Base-by-base conservation (phyloP, 2,329 filamentous ascomycete species). In the Xylaria sp. region DNA sequence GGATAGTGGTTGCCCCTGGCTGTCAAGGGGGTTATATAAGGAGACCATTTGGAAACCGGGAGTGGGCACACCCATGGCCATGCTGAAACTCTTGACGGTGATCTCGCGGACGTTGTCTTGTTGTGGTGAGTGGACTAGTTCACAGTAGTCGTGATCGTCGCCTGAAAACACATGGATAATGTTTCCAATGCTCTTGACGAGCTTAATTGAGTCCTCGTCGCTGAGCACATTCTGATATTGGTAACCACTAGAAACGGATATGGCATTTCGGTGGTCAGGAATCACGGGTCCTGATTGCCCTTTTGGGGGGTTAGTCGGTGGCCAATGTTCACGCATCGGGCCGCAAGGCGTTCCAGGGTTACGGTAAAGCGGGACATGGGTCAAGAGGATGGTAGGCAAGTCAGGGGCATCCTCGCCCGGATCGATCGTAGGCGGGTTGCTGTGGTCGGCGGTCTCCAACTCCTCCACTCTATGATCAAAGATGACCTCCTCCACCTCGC, bases 81-180 rank as follows among this genome's bases (percentile, higher is more conserved):
- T 96, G 69, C 88, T 95, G 66, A 95, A 85, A 70, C 89, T 92
- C 77, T 99, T 99, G 68, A 97, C 92, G 0, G 94, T 99, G 65
- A 97, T 95, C 73, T 99, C 94, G 53, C 79, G 80, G 37, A 88
- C 83, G 30, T 80, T 83, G 39, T 80, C 81, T 63, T 86, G 86
- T 60, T 87, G 84, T 16, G 84, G 80, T 2, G 86, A 84, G 73
- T 99, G 94, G 0, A 87, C 81, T 5, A 97, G 77, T 69, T 96
- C 92, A 76, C 94, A 99, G 76, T 97, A 97, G 76, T 99, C 94
- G 76, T 99, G 94, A 71, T 99, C 94, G 68, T 99, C 94, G 9
- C 94, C 94, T 0, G 92, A 96, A 71, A 97, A 99, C 49, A 92
- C 89, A 65, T 94, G 89, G 2, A 85, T 81, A 10, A 97, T 84